A percentile compares a stretch with the other conserved stretches of the same genome.
Conservation (phyloP, 2,329 filamentous ascomycete species). For the Botrytis sinoallii region DNA sequence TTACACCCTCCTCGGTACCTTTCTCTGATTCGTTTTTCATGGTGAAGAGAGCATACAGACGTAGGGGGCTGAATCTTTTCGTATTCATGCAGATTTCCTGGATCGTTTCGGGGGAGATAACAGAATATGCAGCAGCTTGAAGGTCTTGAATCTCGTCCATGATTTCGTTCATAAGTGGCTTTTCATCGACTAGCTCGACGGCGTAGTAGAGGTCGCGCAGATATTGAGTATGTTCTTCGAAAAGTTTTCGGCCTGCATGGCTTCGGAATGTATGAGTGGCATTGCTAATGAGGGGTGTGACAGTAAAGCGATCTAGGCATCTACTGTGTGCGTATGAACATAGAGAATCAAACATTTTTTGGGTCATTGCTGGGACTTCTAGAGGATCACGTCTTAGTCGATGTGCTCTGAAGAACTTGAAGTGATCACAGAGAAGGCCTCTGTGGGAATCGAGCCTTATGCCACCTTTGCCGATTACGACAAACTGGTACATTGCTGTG, state of each 20-base stretch:
- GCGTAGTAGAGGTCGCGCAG: neutral
- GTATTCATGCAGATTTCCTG: neutral
- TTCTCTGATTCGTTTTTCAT: neutral
- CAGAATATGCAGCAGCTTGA: neutral
- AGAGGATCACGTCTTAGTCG: neutral
- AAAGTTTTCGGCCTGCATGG: neutral
- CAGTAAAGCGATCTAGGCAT: neutral
- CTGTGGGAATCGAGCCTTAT: neutral
- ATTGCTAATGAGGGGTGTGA: neutral
- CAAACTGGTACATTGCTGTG: neutral
- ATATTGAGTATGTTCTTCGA: neutral
- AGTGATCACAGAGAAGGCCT: neutral
- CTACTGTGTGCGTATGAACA: neutral
- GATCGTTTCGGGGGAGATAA: neutral
- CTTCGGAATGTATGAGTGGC: fast-evolving
- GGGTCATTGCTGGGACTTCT: neutral
- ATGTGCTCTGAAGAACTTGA: neutral
- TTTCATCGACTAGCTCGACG: neutral
- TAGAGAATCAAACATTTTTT: neutral
- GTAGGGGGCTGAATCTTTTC: neutral
- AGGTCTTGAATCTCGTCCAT: neutral
- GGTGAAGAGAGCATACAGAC: neutral
- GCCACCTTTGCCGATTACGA: neutral
- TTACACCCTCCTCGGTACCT: fast-evolving
- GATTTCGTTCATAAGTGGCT: neutral